A percentile compares a stretch with the other conserved stretches of the same genome.
phyloP scores from a whole-genome alignment of 2,329 filamentous ascomycete species.

The Bipolaris oryzae region DNA sequence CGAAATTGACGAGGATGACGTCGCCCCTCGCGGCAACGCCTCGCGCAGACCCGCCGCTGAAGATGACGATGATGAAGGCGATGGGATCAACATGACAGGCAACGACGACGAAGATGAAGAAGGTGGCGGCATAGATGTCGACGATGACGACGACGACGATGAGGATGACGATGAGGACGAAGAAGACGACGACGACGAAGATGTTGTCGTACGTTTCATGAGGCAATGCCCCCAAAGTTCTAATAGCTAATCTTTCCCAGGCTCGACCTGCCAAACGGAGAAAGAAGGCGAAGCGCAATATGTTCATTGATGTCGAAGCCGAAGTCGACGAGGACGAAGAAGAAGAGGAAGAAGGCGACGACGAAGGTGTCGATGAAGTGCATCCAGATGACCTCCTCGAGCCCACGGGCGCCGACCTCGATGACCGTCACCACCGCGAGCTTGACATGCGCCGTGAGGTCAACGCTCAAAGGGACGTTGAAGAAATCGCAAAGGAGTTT shows the following conservation, averaged over 20 bases:
- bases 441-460: slow-evolving; percentile 90
- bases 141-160: slow-evolving; percentile 62
- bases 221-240: slow-evolving; percentile 1
- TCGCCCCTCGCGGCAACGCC: slow-evolving; percentile 24
- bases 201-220: slow-evolving; percentile 39
- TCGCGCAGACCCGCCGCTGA: slow-evolving; percentile 43
- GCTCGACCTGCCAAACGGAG: slow-evolving; percentile 79
- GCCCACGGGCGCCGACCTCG: slow-evolving; percentile 75
- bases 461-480: slow-evolving; percentile 86
- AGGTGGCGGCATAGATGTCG: slow-evolving; percentile 59
- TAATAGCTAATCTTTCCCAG: slow-evolving; percentile 48
- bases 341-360: slow-evolving; percentile 81
- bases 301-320: slow-evolving; percentile 97
- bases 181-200: slow-evolving; percentile 68
- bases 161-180: slow-evolving; percentile 59
- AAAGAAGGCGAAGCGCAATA: slow-evolving; percentile 74
- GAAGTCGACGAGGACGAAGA: slow-evolving; percentile 90
- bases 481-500: slow-evolving; percentile 82
- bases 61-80: slow-evolving; percentile 46
- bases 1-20: slow-evolving; percentile 68
- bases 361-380: slow-evolving; percentile 85
- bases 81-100: slow-evolving; percentile 43
- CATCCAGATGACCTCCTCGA: slow-evolving; percentile 90
- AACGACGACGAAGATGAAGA: slow-evolving; percentile 56
- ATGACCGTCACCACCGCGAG: slow-evolving; percentile 91